These are phyloP conservation scores for Neofusicoccum parvum DNA, from an alignment of 2,329 filamentous ascomycete genomes.

Conservation along the genomic window DNA sequence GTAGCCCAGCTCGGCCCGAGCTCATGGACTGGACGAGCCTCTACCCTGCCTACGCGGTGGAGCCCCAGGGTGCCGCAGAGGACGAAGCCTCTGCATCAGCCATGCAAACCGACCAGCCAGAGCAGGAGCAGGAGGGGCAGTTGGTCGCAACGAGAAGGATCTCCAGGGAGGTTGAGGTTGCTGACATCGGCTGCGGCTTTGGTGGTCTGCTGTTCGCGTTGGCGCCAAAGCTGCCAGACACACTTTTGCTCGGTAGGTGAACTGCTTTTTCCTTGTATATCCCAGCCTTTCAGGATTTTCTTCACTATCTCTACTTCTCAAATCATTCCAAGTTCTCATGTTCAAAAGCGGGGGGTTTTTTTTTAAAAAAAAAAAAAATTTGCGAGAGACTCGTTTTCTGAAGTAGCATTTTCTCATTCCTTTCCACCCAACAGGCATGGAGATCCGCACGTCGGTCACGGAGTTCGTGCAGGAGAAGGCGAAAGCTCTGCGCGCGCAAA, in stretches of 20 bases:
- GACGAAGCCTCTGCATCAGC: not conserved
- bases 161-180: constrained; percentile 78
- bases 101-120: constrained; percentile 22
- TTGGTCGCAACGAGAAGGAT: constrained; percentile 37
- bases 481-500: constrained; percentile 73
- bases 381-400: not conserved
- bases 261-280: not conserved
- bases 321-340: not conserved
- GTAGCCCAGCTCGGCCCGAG: constrained; percentile 73
- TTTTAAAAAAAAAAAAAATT: no score
- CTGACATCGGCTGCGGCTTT: constrained; percentile 97
- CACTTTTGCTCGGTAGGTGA: constrained; percentile 73
- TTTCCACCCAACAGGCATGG: constrained; percentile 64
- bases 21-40: constrained; percentile 90
- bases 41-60: constrained; percentile 71
- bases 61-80: constrained; percentile 22
- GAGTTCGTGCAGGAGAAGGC: constrained; percentile 90
- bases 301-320: no score
- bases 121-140: constrained; percentile 28
- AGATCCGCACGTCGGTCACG: constrained; percentile 88
- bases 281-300: not conserved
- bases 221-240: constrained; percentile 77
- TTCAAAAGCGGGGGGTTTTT: not conserved
- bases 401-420: not conserved
- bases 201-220: constrained; percentile 88